Percentiles rank a stretch among this genome's conserved stretches.
Conservation (phyloP, 164 flowering plant species). For the Kingdonia uniflora region DNA sequence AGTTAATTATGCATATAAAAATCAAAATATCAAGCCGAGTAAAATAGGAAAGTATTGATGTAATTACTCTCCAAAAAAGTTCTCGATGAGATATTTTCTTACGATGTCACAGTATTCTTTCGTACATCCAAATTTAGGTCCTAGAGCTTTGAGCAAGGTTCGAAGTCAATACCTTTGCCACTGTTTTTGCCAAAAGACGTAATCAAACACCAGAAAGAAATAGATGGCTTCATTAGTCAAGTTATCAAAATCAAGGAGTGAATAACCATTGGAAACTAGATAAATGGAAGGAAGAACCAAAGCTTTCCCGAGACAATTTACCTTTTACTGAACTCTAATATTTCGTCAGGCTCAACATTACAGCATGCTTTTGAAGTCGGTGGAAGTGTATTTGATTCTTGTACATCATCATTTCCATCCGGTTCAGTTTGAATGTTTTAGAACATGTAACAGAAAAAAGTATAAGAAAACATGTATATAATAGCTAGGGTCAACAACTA, state of each 20-base stretch:
- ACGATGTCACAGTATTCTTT: conserved; percentile 33
- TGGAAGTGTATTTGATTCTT: conserved; percentile 18
- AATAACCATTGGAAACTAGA: neutral
- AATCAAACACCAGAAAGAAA: conserved; percentile 10
- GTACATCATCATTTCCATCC: conserved; percentile 36
- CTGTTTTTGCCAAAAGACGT: conserved; percentile 26
- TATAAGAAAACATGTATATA: neutral
- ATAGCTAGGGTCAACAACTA: too few relatives aligned
- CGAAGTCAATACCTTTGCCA: conserved; percentile 46
- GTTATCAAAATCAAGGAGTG: conserved; percentile 5
- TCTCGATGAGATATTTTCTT: conserved; percentile 24
- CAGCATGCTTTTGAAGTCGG: conserved; percentile 17
- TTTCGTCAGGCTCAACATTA: conserved; percentile 23
- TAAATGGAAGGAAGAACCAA: too few relatives aligned
- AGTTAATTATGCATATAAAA: too few relatives aligned
- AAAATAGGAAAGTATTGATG: neutral
- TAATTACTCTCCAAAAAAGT: conserved; percentile 32
- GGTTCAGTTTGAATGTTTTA: conserved; percentile 29
- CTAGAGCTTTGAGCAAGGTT: conserved; percentile 85
- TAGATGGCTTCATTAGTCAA: neutral
- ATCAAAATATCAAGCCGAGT: too few relatives aligned
- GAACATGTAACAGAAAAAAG: conserved; percentile 10
- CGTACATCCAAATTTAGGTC: conserved; percentile 76
- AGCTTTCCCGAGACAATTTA: conserved; percentile 10
- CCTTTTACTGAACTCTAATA: conserved; percentile 24